Percentiles rank a stretch among this genome's conserved stretches.
Conservation (phyloP, 345 rosid genomes). For the Theobroma cacao region DNA sequence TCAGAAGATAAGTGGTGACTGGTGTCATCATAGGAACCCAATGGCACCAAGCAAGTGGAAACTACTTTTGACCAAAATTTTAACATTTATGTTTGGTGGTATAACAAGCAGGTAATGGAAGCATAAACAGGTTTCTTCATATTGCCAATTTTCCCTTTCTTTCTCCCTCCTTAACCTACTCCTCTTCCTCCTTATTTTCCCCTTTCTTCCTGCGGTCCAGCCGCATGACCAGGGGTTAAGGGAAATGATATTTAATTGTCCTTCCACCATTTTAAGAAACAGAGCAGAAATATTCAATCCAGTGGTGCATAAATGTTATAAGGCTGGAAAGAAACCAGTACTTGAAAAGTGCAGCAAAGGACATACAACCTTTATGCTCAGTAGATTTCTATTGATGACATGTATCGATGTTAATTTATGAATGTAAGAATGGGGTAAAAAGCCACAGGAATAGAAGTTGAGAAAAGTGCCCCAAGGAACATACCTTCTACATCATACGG, state of each 20-base stretch:
- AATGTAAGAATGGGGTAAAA: neutral
- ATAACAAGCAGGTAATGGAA: neutral
- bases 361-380: too few species aligned
- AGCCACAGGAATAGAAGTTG: neutral
- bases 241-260: neutral
- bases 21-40: neutral
- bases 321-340: neutral
- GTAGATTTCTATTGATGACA: neutral
- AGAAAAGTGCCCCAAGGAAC: neutral
- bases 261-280: neutral
- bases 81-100: neutral
- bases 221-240: neutral
- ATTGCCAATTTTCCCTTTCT: neutral
- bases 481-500: conserved; percentile 68
- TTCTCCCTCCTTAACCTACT: neutral
- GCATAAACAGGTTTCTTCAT: neutral
- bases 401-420: neutral
- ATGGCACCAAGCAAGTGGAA: neutral
- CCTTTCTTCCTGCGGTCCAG: neutral
- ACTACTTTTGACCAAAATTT: neutral
- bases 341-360: neutral
- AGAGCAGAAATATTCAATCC: neutral
- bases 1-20: too few species aligned
- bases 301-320: neutral
- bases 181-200: neutral